phyloP scores from a whole-genome alignment of 768 basidiomycete species.

The Leccinum subgranulosum region DNA sequence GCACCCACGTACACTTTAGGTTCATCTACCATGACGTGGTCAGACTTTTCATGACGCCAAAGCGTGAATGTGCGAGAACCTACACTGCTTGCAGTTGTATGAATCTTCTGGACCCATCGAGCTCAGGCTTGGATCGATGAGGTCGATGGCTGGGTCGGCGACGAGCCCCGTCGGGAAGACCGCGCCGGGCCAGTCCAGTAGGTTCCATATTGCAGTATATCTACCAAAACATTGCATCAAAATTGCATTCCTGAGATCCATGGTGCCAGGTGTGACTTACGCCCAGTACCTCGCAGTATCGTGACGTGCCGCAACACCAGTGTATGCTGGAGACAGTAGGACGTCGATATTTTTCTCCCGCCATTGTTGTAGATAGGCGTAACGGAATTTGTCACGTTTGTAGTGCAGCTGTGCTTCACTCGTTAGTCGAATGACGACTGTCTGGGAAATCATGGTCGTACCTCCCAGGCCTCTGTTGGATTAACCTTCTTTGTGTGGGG shows the following conservation, averaged over 20 bases:
- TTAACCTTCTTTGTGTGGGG: conserved; percentile 25
- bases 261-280: background rate
- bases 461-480: conserved; percentile 30
- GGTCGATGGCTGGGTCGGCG: conserved; percentile 26
- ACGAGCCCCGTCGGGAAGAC: conserved; percentile 43
- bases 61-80: background rate
- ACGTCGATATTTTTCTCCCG: conserved; percentile 37
- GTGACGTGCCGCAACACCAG: conserved; percentile 37
- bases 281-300: conserved; percentile 37
- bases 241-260: background rate
- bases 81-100: conserved; percentile 18
- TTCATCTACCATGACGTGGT: conserved; percentile 17
- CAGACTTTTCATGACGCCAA: background rate
- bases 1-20: conserved; percentile 13
- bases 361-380: conserved; percentile 37
- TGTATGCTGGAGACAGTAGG: conserved; percentile 36
- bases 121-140: conserved; percentile 1
- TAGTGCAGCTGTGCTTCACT: conserved; percentile 20
- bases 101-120: conserved; percentile 14
- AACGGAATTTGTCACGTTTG: conserved; percentile 34
- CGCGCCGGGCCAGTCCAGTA: conserved; percentile 42
- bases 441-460: conserved; percentile 2
- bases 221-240: conserved; percentile 11
- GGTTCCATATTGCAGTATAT: conserved; percentile 42
- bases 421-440: background rate